A percentile compares a stretch with the other conserved stretches of the same genome.
phyloP scores from a whole-genome alignment of 2,329 filamentous ascomycete genomes.

The Xylariaceae sp. region DNA sequence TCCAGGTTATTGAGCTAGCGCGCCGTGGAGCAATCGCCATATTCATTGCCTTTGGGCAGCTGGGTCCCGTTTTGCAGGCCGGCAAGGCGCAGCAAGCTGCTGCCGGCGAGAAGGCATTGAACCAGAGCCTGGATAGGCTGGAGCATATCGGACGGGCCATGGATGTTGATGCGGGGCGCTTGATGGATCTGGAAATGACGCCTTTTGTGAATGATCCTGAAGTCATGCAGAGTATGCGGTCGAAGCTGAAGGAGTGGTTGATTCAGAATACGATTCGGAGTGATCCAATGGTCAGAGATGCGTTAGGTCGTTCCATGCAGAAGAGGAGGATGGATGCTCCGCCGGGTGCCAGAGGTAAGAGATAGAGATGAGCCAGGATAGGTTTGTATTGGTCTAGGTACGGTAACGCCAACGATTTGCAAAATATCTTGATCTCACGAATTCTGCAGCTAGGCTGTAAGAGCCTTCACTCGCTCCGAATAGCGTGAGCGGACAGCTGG shows the following conservation, averaged over 20 bases:
- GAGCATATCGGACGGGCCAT: slow-evolving; percentile 57
- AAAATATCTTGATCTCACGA: too few relatives aligned
- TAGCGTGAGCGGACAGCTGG: too few relatives aligned
- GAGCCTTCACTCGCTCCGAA: too few relatives aligned
- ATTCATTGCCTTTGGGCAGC: slow-evolving; percentile 79
- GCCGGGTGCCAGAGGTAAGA: slow-evolving; percentile 55
- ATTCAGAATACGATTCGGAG: slow-evolving; percentile 80
- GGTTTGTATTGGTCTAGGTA: too few relatives aligned
- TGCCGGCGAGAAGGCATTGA: slow-evolving; percentile 48
- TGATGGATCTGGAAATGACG: slow-evolving; percentile 75
- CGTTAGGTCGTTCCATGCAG: slow-evolving; percentile 66
- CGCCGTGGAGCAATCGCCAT: slow-evolving; percentile 74
- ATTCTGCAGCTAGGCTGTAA: too few relatives aligned
- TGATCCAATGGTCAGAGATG: slow-evolving; percentile 79
- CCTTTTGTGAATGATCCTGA: slow-evolving; percentile 75
- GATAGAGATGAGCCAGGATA: slow-evolving; percentile 25
- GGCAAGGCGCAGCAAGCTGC: slow-evolving; percentile 31
- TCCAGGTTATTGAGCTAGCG: slow-evolving; percentile 74
- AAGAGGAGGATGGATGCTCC: slow-evolving; percentile 62
- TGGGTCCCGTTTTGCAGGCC: slow-evolving; percentile 63
- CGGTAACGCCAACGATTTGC: too few relatives aligned
- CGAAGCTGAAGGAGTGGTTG: slow-evolving; percentile 80
- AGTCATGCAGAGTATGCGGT: slow-evolving; percentile 61
- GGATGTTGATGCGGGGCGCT: slow-evolving; percentile 66
- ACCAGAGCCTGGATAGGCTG: slow-evolving; percentile 66